phyloP scores from a whole-genome alignment of 1,139 yeast genomes.

The Pichia sp. region DNA sequence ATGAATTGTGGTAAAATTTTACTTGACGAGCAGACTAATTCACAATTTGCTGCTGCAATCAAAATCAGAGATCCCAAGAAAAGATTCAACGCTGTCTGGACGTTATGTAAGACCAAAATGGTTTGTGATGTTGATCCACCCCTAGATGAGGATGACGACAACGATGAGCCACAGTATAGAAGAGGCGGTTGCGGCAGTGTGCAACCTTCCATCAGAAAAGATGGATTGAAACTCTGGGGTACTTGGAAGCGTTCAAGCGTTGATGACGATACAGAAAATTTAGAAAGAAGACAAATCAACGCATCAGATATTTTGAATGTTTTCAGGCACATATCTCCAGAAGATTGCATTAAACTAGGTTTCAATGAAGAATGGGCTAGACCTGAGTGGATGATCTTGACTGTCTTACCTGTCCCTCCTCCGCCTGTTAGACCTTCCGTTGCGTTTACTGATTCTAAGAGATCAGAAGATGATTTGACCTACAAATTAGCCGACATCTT shows the following conservation, averaged over 20 bases:
- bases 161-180: conserved; percentile 38
- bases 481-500: conserved; percentile 95
- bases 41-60: conserved; percentile 83
- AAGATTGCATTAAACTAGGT: conserved; percentile 80
- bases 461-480: conserved; percentile 99
- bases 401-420: conserved; percentile 99
- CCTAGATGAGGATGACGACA: conserved; percentile 46
- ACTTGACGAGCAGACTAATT: conserved; percentile 74
- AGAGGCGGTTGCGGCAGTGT: conserved; percentile 99
- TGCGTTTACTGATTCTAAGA: conserved; percentile 96
- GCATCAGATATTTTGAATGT: conserved; percentile 89
- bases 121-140: conserved; percentile 89
- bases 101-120: conserved; percentile 84
- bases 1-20: conserved; percentile 96
- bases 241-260: conserved; percentile 91
- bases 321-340: conserved; percentile 82
- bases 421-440: conserved; percentile 99
- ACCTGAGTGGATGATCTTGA: conserved; percentile 97
- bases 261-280: conserved; percentile 78
- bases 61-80: conserved; percentile 91
- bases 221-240: conserved; percentile 93
- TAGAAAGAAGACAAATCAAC: conserved; percentile 84
- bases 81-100: conserved; percentile 96
- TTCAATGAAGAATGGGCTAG: conserved; percentile 94
- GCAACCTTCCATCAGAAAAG: conserved; percentile 94